Conservation (phyloP, 345 rosid species). For the Heritiera littoralis region DNA sequence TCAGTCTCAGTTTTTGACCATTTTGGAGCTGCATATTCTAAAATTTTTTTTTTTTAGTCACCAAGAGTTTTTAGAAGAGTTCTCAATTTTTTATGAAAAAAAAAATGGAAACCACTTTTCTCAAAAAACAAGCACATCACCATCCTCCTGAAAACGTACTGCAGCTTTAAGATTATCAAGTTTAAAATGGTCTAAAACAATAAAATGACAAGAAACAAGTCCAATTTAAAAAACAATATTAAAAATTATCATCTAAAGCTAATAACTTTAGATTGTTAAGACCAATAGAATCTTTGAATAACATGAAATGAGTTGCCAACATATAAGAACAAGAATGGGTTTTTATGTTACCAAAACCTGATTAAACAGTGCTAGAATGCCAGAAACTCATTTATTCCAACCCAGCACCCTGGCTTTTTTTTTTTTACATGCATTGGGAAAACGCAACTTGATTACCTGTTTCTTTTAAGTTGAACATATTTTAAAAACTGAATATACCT, state of each 20-base stretch:
- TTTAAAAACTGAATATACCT: background rate
- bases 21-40: background rate
- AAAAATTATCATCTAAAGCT: background rate
- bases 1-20: background rate
- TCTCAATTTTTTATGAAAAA: background rate
- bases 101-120: conserved; percentile 1
- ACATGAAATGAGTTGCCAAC: background rate
- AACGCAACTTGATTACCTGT: background rate
- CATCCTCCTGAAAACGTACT: background rate
- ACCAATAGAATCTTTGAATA: background rate
- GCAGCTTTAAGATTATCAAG: background rate
- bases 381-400: background rate
- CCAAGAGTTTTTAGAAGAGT: conserved; percentile 7
- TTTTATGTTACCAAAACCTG: background rate
- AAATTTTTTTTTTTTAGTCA: background rate
- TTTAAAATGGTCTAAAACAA: conserved; percentile 9
- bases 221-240: background rate
- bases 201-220: background rate
- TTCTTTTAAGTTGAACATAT: background rate
- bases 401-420: background rate
- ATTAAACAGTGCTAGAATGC: background rate
- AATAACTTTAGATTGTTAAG: background rate
- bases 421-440: background rate
- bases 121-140: background rate
- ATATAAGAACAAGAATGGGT: background rate